Conservation (phyloP, 805 yeast genomes). For the Lachancea sp. region DNA sequence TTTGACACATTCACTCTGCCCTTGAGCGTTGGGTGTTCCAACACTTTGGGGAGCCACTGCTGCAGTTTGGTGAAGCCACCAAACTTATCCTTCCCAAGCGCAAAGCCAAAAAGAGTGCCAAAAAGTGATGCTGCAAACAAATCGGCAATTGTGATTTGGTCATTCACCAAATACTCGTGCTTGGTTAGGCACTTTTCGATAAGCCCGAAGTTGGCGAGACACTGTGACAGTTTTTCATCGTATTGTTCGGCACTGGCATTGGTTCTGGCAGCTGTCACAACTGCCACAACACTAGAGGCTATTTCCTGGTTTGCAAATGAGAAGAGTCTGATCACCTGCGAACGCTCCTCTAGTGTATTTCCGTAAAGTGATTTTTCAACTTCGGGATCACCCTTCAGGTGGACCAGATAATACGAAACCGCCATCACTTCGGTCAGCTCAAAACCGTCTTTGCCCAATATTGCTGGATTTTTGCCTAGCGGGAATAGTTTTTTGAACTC, state of each 20-base stretch:
- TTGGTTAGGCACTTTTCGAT: too few relatives aligned
- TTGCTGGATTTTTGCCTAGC: too few relatives aligned
- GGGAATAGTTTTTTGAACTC: too few relatives aligned
- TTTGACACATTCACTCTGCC: too few relatives aligned
- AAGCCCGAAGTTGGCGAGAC: constrained; percentile 4
- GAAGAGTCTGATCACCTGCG: constrained; percentile 61
- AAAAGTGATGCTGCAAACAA: constrained; percentile 3
- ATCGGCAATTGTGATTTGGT: constrained; percentile 9
- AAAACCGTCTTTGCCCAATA: constrained; percentile 66
- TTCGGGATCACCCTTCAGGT: constrained; percentile 34
- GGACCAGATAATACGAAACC: constrained; percentile 42
- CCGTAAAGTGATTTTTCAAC: constrained; percentile 47
- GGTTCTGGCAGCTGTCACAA: constrained; percentile 7
- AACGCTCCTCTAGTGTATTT: constrained; percentile 54
- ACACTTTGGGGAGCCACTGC: too few relatives aligned
- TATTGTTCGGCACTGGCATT: constrained; percentile 7
- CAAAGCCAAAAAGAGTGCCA: neutral
- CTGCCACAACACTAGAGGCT: constrained; percentile 7
- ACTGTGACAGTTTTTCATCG: constrained; percentile 6
- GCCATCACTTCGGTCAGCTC: constrained; percentile 66
- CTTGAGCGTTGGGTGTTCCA: too few relatives aligned
- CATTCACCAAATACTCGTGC: constrained; percentile 7
- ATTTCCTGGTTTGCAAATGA: constrained; percentile 51
- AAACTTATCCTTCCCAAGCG: neutral
- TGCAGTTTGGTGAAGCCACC: too few relatives aligned